Percentiles rank a stretch among this genome's conserved stretches.
phyloP scores from a whole-genome alignment of 495 filamentous ascomycete genomes.

The Talaromyces borbonicus region DNA sequence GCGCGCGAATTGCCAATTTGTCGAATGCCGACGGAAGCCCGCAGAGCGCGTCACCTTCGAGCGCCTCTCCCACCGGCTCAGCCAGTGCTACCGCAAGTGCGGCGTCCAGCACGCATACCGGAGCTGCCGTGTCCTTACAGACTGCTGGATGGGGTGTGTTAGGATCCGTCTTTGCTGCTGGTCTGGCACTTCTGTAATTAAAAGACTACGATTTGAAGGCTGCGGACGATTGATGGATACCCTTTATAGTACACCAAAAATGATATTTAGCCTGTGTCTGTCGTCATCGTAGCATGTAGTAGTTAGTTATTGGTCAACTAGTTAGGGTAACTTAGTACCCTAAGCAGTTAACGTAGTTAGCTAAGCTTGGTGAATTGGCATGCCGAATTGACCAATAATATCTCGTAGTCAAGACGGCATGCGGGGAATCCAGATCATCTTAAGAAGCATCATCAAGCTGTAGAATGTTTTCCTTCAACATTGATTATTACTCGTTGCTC shows the following conservation, averaged over 20 bases:
- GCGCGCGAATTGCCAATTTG: conserved; percentile 27
- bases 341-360: neutral
- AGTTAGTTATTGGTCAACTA: neutral
- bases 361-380: too few species aligned
- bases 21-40: conserved; percentile 21
- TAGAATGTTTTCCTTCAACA: too few species aligned
- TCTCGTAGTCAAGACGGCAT: neutral
- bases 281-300: neutral
- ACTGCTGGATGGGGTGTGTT: conserved; percentile 27
- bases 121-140: conserved; percentile 20
- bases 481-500: neutral
- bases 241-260: too few species aligned
- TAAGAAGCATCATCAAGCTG: neutral
- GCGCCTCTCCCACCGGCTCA: conserved; percentile 42
- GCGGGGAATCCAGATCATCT: neutral
- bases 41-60: conserved; percentile 12
- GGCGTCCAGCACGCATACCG: conserved; percentile 13
- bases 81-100: conserved; percentile 33
- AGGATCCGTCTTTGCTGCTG: conserved; percentile 21
- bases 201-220: too few species aligned
- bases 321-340: neutral
- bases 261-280: too few species aligned
- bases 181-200: conserved; percentile 20
- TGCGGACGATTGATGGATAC: too few species aligned
- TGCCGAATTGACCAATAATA: conserved; percentile 1